Evolutionary conservation across 768 basidiomycete species (phyloP).

Genomic region (Sistotremastrum niveocremeum): DNA sequence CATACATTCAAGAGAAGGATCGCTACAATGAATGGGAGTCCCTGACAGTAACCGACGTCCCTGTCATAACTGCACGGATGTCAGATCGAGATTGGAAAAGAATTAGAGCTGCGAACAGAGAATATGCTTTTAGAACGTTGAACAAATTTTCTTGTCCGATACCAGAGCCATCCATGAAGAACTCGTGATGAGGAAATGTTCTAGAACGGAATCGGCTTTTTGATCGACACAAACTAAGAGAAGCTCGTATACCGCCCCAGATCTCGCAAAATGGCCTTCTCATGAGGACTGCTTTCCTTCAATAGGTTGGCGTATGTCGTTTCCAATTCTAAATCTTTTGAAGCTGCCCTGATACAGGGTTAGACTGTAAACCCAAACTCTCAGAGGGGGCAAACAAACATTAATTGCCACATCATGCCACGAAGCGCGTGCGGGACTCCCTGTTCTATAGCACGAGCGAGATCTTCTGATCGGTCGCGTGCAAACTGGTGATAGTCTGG

Average conservation of each 20-base stretch:
- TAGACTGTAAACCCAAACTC: neutral
- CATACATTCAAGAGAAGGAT: conserved; percentile 82
- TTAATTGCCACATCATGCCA: conserved; percentile 96
- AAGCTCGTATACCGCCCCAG: conserved; percentile 50
- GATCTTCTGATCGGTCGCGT: conserved; percentile 54
- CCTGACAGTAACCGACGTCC: conserved; percentile 96
- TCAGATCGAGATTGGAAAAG: neutral
- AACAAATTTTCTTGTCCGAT: conserved; percentile 96
- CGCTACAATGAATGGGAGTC: conserved; percentile 91
- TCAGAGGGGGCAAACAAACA: conserved; percentile 32
- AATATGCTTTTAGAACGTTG: conserved; percentile 97
- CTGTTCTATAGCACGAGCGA: conserved; percentile 81
- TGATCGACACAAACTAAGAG: conserved; percentile 2
- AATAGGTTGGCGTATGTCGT: conserved; percentile 66
- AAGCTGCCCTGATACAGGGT: conserved; percentile 56
- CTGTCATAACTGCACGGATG: conserved; percentile 52
- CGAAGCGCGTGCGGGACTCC: conserved; percentile 82
- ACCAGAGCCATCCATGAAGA: conserved; percentile 88
- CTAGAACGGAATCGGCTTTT: conserved; percentile 22
- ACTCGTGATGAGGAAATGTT: conserved; percentile 94
- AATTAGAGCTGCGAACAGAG: conserved; percentile 34
- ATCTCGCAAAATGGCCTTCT: conserved; percentile 90
- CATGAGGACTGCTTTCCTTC: conserved; percentile 76
- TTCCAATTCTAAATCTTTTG: conserved; percentile 83
- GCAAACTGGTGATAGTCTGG: conserved; percentile 86